These are phyloP conservation scores for Dryadomyces sulphureus DNA, from an alignment of 2,329 filamentous ascomycete species.

Conservation along the genomic window DNA sequence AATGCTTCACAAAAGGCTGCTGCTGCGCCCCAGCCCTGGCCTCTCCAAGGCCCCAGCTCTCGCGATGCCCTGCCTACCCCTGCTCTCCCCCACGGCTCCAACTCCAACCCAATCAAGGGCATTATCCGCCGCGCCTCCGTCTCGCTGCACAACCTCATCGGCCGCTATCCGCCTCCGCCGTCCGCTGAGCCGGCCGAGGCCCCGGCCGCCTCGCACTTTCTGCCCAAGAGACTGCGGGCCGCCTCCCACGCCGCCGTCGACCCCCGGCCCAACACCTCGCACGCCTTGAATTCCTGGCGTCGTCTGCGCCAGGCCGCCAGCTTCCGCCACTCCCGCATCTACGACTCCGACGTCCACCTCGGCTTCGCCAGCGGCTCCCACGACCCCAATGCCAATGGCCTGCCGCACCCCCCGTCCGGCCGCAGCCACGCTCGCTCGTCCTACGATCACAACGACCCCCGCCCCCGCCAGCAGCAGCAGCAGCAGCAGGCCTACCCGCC, in stretches of 20 bases:
- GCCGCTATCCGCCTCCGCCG: slow-evolving; percentile 27
- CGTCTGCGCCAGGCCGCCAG: slow-evolving; percentile 35
- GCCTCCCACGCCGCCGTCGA: slow-evolving; percentile 13
- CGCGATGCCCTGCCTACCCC: not conserved
- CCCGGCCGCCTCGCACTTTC: not conserved
- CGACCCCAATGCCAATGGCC: not conserved
- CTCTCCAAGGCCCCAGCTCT: not conserved
- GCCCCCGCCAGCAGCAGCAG: not conserved
- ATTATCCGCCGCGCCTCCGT: slow-evolving; percentile 41
- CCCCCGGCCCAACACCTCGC: slow-evolving; percentile 28
- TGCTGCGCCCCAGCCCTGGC: not conserved
- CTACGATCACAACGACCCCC: slow-evolving; percentile 5
- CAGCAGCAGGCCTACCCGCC: too few species aligned
- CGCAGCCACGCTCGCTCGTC: not conserved
- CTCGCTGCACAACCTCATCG: slow-evolving; percentile 35
- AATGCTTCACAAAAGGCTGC: not conserved
- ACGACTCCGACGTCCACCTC: slow-evolving; percentile 21
- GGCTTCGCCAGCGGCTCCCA: not conserved
- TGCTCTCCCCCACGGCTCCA: slow-evolving; percentile 10
- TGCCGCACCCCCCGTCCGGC: too few species aligned
- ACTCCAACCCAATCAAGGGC: slow-evolving; percentile 24
- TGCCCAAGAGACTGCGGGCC: slow-evolving; percentile 8
- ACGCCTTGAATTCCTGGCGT: slow-evolving; percentile 32
- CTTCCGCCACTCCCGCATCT: slow-evolving; percentile 30
- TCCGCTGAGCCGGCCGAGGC: slow-evolving; percentile 12